These are phyloP conservation scores for Orobanche coerulescens DNA, from an alignment of 257 asterid species.

Conservation along the genomic window DNA sequence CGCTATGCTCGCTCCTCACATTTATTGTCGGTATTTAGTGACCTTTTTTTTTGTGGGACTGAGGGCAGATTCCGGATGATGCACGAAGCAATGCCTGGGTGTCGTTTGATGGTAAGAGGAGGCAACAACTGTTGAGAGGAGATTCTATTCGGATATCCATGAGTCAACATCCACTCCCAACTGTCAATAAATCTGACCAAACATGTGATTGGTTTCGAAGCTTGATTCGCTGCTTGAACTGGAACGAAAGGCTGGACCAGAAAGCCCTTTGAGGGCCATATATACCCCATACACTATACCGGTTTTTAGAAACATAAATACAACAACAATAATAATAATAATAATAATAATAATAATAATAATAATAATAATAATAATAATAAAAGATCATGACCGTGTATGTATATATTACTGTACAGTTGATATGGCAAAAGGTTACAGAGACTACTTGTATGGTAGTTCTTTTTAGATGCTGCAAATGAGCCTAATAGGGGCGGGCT, in stretches of 20 bases:
- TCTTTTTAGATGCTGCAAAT: too few relatives aligned
- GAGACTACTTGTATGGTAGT: neutral
- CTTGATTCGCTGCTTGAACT: constrained; percentile 93
- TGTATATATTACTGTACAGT: constrained; percentile 52
- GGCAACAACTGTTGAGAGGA: constrained; percentile 89
- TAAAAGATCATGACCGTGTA: too few relatives aligned
- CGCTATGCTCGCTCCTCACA: neutral
- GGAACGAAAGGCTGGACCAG: constrained; percentile 96
- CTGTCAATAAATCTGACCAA: constrained; percentile 86
- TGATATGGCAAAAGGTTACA: constrained; percentile 24
- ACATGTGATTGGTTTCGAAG: constrained; percentile 97
- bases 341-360: too few relatives aligned
- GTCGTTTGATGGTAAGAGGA: constrained; percentile 93
- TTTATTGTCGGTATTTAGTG: neutral
- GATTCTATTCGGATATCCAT: constrained; percentile 80
- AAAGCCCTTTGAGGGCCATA: constrained; percentile 59
- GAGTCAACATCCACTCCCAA: constrained; percentile 98
- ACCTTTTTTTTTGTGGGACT: neutral
- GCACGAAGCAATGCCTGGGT: constrained; percentile 98
- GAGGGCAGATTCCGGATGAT: constrained; percentile 72
- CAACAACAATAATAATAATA: too few relatives aligned
- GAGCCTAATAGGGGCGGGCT: too few relatives aligned
- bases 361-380: too few relatives aligned
- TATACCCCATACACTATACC: neutral
- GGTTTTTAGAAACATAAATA: too few relatives aligned